These are phyloP conservation scores for Podospora pseudoanserina DNA, from an alignment of 495 filamentous ascomycete species.

Conservation along the genomic window DNA sequence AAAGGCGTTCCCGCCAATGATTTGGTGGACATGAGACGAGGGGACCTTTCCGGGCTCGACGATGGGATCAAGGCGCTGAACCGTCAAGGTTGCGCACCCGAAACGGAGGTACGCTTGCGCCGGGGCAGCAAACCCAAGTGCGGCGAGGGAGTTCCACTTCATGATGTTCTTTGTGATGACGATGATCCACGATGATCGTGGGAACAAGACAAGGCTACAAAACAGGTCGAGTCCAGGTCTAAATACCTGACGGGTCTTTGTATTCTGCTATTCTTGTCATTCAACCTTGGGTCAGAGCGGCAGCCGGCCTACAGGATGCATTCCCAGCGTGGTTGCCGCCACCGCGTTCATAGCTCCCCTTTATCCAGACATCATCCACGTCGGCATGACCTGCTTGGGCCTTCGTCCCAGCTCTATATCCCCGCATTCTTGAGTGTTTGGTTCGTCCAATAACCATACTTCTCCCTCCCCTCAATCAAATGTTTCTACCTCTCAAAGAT, in stretches of 20 bases:
- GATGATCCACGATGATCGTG: too few species aligned
- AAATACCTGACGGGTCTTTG: neutral
- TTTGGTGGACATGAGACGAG: conserved; percentile 47
- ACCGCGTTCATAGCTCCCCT: neutral
- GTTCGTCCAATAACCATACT: neutral
- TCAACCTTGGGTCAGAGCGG: neutral
- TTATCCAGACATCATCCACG: conserved; percentile 2
- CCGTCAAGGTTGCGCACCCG: conserved; percentile 15
- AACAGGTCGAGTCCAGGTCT: neutral
- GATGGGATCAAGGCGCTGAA: conserved; percentile 46
- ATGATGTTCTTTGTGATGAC: conserved; percentile 5
- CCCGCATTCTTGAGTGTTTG: neutral
- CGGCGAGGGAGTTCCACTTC: conserved; percentile 8
- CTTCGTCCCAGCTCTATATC: neutral
- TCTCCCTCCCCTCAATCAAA: neutral
- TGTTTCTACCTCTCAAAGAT: neutral
- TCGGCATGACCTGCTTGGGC: neutral
- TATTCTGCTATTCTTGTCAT: neutral
- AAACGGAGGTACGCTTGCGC: conserved; percentile 19
- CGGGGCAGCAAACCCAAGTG: conserved; percentile 1
- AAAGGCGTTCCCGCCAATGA: conserved; percentile 50
- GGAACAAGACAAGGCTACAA: neutral
- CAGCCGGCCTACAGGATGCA: neutral
- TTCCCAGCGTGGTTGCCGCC: neutral
- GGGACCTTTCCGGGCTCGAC: conserved; percentile 40